Base-by-base conservation (phyloP, 1,284 basidiomycete genomes). In the Ceratobasidium sp. region DNA sequence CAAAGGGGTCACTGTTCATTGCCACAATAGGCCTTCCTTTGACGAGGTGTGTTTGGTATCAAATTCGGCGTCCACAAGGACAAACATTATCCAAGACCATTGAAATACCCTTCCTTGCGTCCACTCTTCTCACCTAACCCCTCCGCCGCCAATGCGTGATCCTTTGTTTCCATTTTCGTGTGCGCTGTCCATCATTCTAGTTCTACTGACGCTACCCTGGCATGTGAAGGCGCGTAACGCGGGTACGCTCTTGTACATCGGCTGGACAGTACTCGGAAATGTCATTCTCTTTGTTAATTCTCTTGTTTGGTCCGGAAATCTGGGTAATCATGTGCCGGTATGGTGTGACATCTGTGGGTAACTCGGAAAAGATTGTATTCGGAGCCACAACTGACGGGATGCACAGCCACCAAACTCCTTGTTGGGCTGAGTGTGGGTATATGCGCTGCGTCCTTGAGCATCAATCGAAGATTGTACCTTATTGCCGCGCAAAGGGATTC, bases 341-440 rank as follows among this genome's bases (percentile, higher is more conserved):
- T 94, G 89, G 89, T 94, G 93, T 78, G 93, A 94, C 79, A 91
- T 94, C 76, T 86, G 90, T 91, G 78, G 79, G 89, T 5, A 65
- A 57, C 45, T 31, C 11, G 36, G 36, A 41, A 5, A 11, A n/a
- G n/a, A n/a, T 41, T 41, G 11, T 41, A 41, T 4, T 11, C 36
- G 11, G 11, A 41, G 4, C 36, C 11, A 41, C 36, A 11, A 41
- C 36, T 57, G 54, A 24, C 7, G 4, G 36, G 36, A 24, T 6
- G 6, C 4, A 57, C 22, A 64, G 62, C 62, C 11, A 19, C 27
- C 15, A 24, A 29, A 83, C 60, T 78, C 87, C 48, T 78, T 78
- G 1, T 76, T 83, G 85, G 79, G 0, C 60, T 82, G 0, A 78
- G 79, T 2, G 80, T 85, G 2, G 87, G 83, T 0, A 78, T 89